Evolutionary conservation across 2,329 filamentous ascomycete species (phyloP).

Genomic region (Aspergillus eucalypticola): DNA sequence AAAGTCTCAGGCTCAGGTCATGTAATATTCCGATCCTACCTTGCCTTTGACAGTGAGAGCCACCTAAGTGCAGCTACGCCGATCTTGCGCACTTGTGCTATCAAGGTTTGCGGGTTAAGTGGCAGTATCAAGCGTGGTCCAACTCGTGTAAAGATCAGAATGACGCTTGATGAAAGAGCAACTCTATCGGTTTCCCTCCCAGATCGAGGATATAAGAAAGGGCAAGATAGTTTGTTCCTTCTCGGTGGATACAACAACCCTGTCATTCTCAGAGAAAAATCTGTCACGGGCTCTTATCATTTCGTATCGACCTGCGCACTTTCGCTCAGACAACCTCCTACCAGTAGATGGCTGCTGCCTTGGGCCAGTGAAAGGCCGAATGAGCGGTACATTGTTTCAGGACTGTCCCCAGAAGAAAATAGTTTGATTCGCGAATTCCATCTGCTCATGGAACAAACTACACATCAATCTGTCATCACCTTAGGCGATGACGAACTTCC

Average conservation of each 20-base stretch:
- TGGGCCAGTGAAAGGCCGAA: background rate
- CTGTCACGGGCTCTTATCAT: background rate
- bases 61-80: background rate
- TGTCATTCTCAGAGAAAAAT: background rate
- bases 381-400: background rate
- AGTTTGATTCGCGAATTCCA: background rate
- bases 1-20: background rate
- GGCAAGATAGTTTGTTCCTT: background rate
- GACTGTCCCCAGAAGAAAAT: background rate
- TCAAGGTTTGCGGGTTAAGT: background rate
- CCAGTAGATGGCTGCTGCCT: background rate
- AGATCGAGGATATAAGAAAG: background rate
- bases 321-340: background rate
- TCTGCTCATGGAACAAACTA: background rate
- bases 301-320: slow-evolving; percentile 3
- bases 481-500: too few species aligned
- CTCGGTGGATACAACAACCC: slow-evolving; percentile 5
- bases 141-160: background rate
- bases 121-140: background rate
- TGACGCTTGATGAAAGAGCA: background rate
- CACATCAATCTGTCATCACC: background rate
- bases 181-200: background rate
- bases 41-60: background rate
- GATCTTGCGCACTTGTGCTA: background rate
- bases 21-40: background rate